A percentile compares a stretch with the other conserved stretches of the same genome.
phyloP scores from a whole-genome alignment of 306 rosid species.

The Leucaena leucocephala region DNA sequence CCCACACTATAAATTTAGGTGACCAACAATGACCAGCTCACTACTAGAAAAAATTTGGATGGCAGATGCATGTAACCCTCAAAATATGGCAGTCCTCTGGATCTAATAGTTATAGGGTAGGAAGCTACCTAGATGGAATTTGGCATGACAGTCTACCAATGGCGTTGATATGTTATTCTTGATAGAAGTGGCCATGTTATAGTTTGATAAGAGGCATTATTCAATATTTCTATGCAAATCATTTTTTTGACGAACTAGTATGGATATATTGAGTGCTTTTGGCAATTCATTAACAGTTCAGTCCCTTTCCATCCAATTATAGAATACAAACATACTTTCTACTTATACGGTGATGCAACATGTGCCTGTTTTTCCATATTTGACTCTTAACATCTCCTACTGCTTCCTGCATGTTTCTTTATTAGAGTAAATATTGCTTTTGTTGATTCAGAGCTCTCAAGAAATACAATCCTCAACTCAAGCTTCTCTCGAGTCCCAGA shows the following conservation, averaged over 20 bases:
- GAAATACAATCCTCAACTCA: slow-evolving; percentile 74
- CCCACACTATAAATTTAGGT: not conserved
- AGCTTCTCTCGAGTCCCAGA: slow-evolving; percentile 76
- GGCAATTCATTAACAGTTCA: not conserved
- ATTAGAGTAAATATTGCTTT: slow-evolving; percentile 24
- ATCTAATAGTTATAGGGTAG: slow-evolving; percentile 13
- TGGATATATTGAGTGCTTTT: slow-evolving; percentile 14
- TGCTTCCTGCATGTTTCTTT: slow-evolving; percentile 26
- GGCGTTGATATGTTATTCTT: slow-evolving; percentile 10
- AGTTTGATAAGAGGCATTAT: slow-evolving; percentile 25
- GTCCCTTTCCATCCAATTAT: slow-evolving; percentile 12
- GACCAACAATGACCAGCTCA: slow-evolving; percentile 15
- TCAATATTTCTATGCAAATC: slow-evolving; percentile 20
- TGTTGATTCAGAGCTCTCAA: slow-evolving; percentile 59
- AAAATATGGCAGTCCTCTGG: slow-evolving; percentile 17
- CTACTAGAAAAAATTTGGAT: not conserved
- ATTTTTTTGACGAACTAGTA: slow-evolving; percentile 17
- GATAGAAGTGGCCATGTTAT: slow-evolving; percentile 6
- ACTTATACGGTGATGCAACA: slow-evolving; percentile 5
- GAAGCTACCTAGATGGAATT: slow-evolving; percentile 14
- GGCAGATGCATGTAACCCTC: not conserved
- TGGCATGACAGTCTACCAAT: slow-evolving; percentile 10
- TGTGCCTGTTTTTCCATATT: slow-evolving; percentile 25
- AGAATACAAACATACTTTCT: slow-evolving; percentile 28
- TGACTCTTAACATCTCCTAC: not conserved